Evolutionary conservation across 2,329 filamentous ascomycete species (phyloP).

Genomic region (Diaporthe citrichinensis): DNA sequence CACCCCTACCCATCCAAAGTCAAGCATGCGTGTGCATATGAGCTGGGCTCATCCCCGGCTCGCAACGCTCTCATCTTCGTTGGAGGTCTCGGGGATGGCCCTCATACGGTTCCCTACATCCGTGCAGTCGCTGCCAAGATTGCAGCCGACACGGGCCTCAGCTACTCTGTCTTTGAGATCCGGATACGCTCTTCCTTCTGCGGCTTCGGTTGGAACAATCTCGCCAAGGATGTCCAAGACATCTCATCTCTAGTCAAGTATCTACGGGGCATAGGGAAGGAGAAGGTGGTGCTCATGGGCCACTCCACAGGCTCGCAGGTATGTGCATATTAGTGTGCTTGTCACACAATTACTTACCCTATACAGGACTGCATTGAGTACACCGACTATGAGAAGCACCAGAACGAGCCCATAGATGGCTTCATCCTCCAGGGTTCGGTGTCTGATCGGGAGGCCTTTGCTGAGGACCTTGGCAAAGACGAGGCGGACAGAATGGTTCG

Average conservation of each 20-base stretch:
- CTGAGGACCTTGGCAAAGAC: slow-evolving; percentile 58
- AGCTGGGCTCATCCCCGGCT: slow-evolving; percentile 42
- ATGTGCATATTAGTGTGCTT: slow-evolving; percentile 20
- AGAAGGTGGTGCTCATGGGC: slow-evolving; percentile 69
- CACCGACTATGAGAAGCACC: slow-evolving; percentile 57
- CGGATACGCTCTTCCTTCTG: slow-evolving; percentile 68
- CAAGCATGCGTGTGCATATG: slow-evolving; percentile 45
- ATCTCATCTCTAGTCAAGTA: slow-evolving; percentile 67
- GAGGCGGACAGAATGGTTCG: slow-evolving; percentile 61
- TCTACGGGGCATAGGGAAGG: slow-evolving; percentile 63
- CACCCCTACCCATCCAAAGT: slow-evolving; percentile 47
- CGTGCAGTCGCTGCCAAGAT: slow-evolving; percentile 61
- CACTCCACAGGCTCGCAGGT: slow-evolving; percentile 73
- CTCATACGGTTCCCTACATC: slow-evolving; percentile 74
- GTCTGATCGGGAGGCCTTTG: slow-evolving; percentile 79
- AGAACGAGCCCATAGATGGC: slow-evolving; percentile 74
- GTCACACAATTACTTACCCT: slow-evolving; percentile 26
- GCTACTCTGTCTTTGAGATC: slow-evolving; percentile 70
- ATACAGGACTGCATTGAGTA: slow-evolving; percentile 71
- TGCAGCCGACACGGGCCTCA: slow-evolving; percentile 53
- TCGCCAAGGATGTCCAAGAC: slow-evolving; percentile 68
- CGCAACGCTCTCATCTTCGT: slow-evolving; percentile 77
- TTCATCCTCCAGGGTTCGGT: slow-evolving; percentile 86
- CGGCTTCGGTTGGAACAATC: slow-evolving; percentile 65
- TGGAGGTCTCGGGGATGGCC: slow-evolving; percentile 78